Evolutionary conservation across 1,139 yeast species (phyloP).

Genomic region (Yamadazyma kanchanaburiensis): DNA sequence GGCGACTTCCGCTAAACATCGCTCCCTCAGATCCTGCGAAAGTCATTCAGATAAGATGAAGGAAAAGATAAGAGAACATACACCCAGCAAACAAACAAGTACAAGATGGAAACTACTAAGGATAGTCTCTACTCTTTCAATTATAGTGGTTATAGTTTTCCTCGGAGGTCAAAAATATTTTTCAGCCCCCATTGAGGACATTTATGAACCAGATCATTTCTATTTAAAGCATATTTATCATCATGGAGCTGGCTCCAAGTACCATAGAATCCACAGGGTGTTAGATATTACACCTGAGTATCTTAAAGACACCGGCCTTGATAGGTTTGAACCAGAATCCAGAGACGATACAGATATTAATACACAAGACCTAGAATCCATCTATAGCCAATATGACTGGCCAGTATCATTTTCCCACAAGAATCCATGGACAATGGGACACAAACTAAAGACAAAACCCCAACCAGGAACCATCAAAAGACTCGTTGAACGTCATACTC

Average conservation of each 20-base stretch:
- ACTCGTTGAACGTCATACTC: conserved; percentile 53
- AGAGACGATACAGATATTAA: conserved; percentile 2
- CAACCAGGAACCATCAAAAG: conserved; percentile 37
- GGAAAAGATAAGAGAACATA: no score
- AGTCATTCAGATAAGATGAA: no score
- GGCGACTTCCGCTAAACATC: no score
- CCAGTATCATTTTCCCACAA: conserved; percentile 28
- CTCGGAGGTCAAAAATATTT: no score
- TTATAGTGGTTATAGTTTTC: no score
- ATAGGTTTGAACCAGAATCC: conserved; percentile 3
- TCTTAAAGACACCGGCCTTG: conserved; percentile 8
- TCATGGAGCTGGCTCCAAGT: conserved; percentile 42
- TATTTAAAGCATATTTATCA: conserved; percentile 50
- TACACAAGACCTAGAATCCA: conserved; percentile 20
- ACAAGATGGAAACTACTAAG: no score
- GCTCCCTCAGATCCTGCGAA: no score
- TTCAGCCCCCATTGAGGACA: no score
- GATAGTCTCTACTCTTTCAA: no score
- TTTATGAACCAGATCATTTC: no score
- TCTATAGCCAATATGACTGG: conserved; percentile 36
- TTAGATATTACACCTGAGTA: conserved; percentile 41
- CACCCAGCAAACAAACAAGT: no score
- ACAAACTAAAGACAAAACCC: conserved; percentile 30
- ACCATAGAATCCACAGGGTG: conserved; percentile 36
- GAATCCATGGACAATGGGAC: conserved; percentile 43